phyloP scores from a whole-genome alignment of 371 early-diverging fungal species.

The Haplosporangium sp. region DNA sequence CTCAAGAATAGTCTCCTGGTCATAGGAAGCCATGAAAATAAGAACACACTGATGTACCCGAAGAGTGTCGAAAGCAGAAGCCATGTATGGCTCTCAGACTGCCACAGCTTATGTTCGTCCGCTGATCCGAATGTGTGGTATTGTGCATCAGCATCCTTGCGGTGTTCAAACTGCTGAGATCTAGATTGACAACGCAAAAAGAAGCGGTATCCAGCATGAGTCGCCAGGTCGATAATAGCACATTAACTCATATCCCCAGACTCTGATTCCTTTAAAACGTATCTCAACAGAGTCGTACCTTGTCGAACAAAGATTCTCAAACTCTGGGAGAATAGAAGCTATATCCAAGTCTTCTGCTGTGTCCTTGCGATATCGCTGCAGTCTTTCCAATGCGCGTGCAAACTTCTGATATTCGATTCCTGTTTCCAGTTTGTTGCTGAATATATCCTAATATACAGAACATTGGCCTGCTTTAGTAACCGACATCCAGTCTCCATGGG shows the following conservation, averaged over 20 bases:
- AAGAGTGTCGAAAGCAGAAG: slow-evolving; percentile 37
- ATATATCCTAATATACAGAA: background rate
- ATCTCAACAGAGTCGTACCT: slow-evolving; percentile 12
- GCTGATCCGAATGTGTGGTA: slow-evolving; percentile 18
- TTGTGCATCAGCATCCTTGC: slow-evolving; percentile 35
- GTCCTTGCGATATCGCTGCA: slow-evolving; percentile 13
- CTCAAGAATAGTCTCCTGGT: too few species aligned
- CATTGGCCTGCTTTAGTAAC: too few species aligned
- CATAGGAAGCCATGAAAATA: too few species aligned
- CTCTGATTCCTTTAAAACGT: background rate
- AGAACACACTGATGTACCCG: slow-evolving; percentile 4
- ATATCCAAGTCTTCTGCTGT: slow-evolving; percentile 15
- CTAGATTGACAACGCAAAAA: slow-evolving; percentile 1
- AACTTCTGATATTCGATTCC: slow-evolving; percentile 44
- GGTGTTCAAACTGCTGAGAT: slow-evolving; percentile 33
- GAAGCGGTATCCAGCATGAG: background rate
- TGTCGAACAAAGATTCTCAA: slow-evolving; percentile 30
- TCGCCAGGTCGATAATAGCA: too few species aligned
- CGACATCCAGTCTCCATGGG: too few species aligned
- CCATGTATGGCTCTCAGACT: slow-evolving; percentile 47
- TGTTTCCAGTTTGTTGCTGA: slow-evolving; percentile 21
- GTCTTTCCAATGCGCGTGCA: slow-evolving; percentile 31
- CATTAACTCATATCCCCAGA: background rate
- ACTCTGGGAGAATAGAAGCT: slow-evolving; percentile 26
- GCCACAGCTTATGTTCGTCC: slow-evolving; percentile 45